Conservation (phyloP, 805 yeast species). For the Saccharomyces kudriavzevii region DNA sequence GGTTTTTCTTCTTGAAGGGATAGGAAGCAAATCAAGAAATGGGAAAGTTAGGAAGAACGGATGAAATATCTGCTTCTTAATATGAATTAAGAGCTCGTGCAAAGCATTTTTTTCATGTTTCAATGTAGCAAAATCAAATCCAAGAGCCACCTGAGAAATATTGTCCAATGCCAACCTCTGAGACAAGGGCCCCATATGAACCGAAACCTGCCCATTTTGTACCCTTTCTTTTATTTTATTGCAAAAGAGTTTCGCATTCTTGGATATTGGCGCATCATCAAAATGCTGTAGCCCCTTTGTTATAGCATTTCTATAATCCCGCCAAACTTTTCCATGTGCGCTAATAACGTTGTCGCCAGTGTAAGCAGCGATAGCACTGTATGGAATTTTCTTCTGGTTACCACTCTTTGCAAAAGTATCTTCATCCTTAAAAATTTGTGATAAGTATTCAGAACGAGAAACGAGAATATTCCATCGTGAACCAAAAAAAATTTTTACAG, state of each 20-base stretch:
- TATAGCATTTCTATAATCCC: constrained; percentile 36
- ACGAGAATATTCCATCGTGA: constrained; percentile 55
- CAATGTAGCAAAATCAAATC: constrained; percentile 39
- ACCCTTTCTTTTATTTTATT: constrained; percentile 16
- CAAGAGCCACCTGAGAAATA: constrained; percentile 43
- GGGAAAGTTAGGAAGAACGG: constrained; percentile 51
- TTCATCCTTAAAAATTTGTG: constrained; percentile 42
- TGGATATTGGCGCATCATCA: constrained; percentile 30
- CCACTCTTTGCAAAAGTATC: constrained; percentile 50
- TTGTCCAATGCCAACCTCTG: constrained; percentile 44
- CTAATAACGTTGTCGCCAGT: constrained; percentile 57
- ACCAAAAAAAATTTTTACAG: constrained; percentile 52
- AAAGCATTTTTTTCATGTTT: constrained; percentile 27
- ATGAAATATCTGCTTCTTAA: constrained; percentile 46
- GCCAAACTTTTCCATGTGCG: constrained; percentile 49
- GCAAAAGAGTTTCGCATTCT: constrained; percentile 34
- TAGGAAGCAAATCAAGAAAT: constrained; percentile 41
- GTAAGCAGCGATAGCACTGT: constrained; percentile 44
- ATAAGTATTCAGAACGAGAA: constrained; percentile 39
- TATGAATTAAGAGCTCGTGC: constrained; percentile 34
- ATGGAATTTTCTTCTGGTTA: constrained; percentile 49
- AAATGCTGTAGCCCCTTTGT: constrained; percentile 47
- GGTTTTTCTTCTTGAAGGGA: constrained; percentile 40
- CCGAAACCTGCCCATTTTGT: neutral
- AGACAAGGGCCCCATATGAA: constrained; percentile 34